phyloP scores from a whole-genome alignment of 805 yeast species.

The Candida patagonica region DNA sequence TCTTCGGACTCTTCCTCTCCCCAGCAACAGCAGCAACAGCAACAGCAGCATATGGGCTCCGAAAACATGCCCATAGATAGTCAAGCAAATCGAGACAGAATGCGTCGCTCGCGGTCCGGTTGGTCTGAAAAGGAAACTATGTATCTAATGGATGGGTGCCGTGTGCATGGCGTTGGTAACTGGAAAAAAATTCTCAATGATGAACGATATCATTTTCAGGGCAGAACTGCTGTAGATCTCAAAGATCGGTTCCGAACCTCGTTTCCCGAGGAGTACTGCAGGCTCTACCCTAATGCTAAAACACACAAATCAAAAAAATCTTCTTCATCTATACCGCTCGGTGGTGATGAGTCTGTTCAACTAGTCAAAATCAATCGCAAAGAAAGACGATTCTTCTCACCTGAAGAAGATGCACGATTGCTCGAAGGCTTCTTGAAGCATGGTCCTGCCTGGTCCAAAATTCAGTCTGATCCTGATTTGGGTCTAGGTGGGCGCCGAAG shows the following conservation, averaged over 20 bases:
- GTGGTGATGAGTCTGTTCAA: conserved; percentile 1
- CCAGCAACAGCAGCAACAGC: conserved; percentile 9
- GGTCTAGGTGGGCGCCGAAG: conserved; percentile 32
- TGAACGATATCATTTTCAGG: conserved; percentile 31
- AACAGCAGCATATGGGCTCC: conserved; percentile 3
- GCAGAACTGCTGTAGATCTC: conserved; percentile 37
- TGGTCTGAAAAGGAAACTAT: conserved; percentile 38
- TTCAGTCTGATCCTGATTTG: conserved; percentile 33
- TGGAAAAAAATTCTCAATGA: conserved; percentile 39
- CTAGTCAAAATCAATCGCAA: conserved; percentile 36
- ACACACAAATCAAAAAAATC: conserved; percentile 31
- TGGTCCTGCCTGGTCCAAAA: conserved; percentile 39
- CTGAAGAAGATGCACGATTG: conserved; percentile 34
- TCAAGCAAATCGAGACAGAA: too few species aligned
- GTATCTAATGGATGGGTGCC: conserved; percentile 35
- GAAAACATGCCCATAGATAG: not conserved
- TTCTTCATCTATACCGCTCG: not conserved
- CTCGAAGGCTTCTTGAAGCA: conserved; percentile 34
- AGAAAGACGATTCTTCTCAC: conserved; percentile 34
- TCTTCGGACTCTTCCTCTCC: too few species aligned
- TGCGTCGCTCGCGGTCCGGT: conserved; percentile 30
- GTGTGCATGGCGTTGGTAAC: conserved; percentile 35
- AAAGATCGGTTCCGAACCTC: conserved; percentile 37
- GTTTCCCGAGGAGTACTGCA: conserved; percentile 37
- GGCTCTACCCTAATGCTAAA: conserved; percentile 36